Conservation (phyloP, 495 filamentous ascomycete species). For the Aeminium ludgeri region DNA sequence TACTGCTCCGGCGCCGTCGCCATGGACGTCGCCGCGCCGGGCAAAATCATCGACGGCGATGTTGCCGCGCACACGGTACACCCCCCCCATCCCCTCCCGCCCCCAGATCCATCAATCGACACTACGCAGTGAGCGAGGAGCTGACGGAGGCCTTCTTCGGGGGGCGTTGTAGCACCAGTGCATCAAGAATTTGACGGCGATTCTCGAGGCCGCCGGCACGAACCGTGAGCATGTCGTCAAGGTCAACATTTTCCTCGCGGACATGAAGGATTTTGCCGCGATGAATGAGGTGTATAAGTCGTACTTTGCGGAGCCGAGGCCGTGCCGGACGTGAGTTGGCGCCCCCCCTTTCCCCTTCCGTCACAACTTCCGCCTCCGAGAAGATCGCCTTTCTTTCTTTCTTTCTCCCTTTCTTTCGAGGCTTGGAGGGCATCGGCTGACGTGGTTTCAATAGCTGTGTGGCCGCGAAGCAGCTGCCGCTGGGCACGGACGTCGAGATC, state of each 20-base stretch:
- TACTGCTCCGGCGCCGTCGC: conserved; percentile 23
- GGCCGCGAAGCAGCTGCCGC: conserved; percentile 46
- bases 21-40: conserved; percentile 16
- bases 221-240: conserved; percentile 49
- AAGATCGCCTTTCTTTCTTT: no score
- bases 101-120: no score
- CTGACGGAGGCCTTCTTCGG: not conserved
- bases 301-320: conserved; percentile 17
- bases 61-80: conserved; percentile 12
- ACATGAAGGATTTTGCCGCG: conserved; percentile 51
- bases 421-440: not conserved
- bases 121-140: conserved; percentile 7
- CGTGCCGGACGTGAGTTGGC: conserved; percentile 7
- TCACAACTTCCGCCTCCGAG: no score
- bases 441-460: conserved; percentile 36
- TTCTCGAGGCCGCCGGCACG: conserved; percentile 48
- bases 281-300: conserved; percentile 35
- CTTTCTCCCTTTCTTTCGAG: no score
- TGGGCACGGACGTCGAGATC: conserved; percentile 55
- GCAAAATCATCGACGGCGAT: conserved; percentile 14
- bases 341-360: no score
- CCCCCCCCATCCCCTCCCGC: conserved; percentile 27
- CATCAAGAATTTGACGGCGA: conserved; percentile 42
- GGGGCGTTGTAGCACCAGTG: conserved; percentile 18
- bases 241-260: conserved; percentile 50